phyloP scores from a whole-genome alignment of 2,329 filamentous ascomycete genomes.

The Aschersonia sp. region DNA sequence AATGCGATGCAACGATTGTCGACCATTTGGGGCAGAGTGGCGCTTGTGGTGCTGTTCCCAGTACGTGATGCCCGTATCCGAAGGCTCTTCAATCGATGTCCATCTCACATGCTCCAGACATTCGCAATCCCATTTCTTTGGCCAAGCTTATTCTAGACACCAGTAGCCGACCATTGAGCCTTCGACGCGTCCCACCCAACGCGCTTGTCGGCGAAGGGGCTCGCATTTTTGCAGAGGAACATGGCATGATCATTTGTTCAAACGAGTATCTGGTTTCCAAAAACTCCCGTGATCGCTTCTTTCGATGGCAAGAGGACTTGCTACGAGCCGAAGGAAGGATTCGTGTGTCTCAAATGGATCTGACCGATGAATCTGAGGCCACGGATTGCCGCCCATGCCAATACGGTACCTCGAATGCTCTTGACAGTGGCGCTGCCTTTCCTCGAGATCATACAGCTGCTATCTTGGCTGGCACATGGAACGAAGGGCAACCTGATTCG shows the following conservation, averaged over 20 bases:
- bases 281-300: constrained; percentile 63
- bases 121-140: constrained; percentile 84
- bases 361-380: constrained; percentile 5
- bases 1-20: constrained; percentile 88
- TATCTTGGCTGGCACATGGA: constrained; percentile 43
- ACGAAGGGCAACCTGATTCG: constrained; percentile 48
- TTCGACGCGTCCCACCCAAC: constrained; percentile 84
- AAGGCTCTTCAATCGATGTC: background rate
- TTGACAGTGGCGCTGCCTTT: constrained; percentile 11
- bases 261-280: constrained; percentile 70
- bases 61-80: constrained; percentile 39
- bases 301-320: constrained; percentile 66
- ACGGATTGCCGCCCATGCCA: constrained; percentile 13
- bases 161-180: constrained; percentile 61
- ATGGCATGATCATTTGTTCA: constrained; percentile 59
- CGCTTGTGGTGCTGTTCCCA: constrained; percentile 78
- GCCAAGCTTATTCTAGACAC: constrained; percentile 72
- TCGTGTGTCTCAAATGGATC: constrained; percentile 11
- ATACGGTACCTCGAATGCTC: constrained; percentile 16
- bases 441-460: constrained; percentile 37
- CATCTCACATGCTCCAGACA: constrained; percentile 36
- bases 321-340: constrained; percentile 39
- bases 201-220: constrained; percentile 79
- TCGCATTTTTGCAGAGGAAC: constrained; percentile 68
- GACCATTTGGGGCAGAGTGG: constrained; percentile 86